Percentiles rank a stretch among this genome's conserved stretches.
Conservation (phyloP, 495 filamentous ascomycete genomes). For the Talaromyces borbonicus region DNA sequence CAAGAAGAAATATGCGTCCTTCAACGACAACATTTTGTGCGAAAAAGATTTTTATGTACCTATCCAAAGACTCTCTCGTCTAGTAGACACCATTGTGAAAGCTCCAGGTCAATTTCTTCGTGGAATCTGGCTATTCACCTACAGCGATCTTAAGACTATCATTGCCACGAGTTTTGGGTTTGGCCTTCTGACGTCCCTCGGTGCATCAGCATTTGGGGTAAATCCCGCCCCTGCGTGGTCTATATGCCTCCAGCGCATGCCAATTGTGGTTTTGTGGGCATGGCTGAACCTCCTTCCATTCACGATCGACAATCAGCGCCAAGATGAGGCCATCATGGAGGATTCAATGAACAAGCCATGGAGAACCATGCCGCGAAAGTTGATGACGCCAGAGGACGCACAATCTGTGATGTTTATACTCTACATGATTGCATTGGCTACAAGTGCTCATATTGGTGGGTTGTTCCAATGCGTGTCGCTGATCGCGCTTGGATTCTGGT, state of each 20-base stretch:
- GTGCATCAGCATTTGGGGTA: neutral
- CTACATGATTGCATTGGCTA: conserved; percentile 8
- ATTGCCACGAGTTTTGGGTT: conserved; percentile 27
- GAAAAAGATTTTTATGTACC: too few species aligned
- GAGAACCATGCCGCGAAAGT: conserved; percentile 21
- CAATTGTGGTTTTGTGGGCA: conserved; percentile 14
- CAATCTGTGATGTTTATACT: conserved; percentile 10
- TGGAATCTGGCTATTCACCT: conserved; percentile 31
- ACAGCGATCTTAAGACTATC: conserved; percentile 31
- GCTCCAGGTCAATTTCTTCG: too few species aligned
- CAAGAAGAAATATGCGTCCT: too few species aligned
- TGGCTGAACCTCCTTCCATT: conserved; percentile 25
- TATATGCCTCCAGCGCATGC: neutral
- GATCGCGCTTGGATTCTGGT: conserved; percentile 19
- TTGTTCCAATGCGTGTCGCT: conserved; percentile 14
- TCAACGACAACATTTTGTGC: too few species aligned
- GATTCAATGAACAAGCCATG: conserved; percentile 31
- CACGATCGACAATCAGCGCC: conserved; percentile 25
- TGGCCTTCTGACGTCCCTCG: conserved; percentile 9
- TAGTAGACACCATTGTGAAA: too few species aligned
- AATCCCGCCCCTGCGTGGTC: neutral
- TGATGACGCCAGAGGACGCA: conserved; percentile 14
- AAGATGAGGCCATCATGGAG: conserved; percentile 16
- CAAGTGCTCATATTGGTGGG: conserved; percentile 11
- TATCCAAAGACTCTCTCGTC: too few species aligned